phyloP scores from a whole-genome alignment of 2,329 filamentous ascomycete species.

The Neoarthrinium moseri region DNA sequence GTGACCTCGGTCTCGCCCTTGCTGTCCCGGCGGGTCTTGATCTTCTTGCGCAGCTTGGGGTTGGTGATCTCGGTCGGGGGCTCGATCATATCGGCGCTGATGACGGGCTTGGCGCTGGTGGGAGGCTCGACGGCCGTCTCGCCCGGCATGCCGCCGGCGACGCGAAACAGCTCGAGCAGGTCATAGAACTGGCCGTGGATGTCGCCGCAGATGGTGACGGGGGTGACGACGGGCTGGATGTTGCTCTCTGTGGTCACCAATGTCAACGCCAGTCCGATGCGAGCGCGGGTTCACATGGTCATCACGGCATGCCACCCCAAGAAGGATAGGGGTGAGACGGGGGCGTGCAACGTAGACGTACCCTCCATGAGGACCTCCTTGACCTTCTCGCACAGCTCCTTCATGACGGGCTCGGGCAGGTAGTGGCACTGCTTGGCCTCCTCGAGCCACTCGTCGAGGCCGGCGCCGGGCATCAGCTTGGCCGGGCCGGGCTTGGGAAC shows the following conservation, averaged over 20 bases:
- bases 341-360: constrained; percentile 35
- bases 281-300: too few species aligned
- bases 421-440: constrained; percentile 98
- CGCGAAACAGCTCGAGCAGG: constrained; percentile 91
- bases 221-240: constrained; percentile 95
- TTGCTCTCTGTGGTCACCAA: constrained; percentile 89
- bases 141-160: constrained; percentile 94
- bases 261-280: too few species aligned
- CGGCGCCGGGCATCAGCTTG: constrained; percentile 77
- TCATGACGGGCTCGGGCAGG: constrained; percentile 94
- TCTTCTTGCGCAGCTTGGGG: constrained; percentile 82
- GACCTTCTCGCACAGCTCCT: constrained; percentile 96
- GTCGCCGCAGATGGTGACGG: constrained; percentile 95
- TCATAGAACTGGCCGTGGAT: constrained; percentile 99
- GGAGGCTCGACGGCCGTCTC: constrained; percentile 70
- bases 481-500: constrained; percentile 91
- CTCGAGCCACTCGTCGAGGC: constrained; percentile 93
- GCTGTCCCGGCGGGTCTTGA: constrained; percentile 59
- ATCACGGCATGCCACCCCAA: neutral
- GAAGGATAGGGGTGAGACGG: neutral
- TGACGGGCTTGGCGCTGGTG: constrained; percentile 68
- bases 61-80: constrained; percentile 86
- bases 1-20: constrained; percentile 46
- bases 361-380: constrained; percentile 99
- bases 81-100: constrained; percentile 89